Conservation (phyloP, 768 basidiomycete genomes). For the Myochromella boudieri region DNA sequence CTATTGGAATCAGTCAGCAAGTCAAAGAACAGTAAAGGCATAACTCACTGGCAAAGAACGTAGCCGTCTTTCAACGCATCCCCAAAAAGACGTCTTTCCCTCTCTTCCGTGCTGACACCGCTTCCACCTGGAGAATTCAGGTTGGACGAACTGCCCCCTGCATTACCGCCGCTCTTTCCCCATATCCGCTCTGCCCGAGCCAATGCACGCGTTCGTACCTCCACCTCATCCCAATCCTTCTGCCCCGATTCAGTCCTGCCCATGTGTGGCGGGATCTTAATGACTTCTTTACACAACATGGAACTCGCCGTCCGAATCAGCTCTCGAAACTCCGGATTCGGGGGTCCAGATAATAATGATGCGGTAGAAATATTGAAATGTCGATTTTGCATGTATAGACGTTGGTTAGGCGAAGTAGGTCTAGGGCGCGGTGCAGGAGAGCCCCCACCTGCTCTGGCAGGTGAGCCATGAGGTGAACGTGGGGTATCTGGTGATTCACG, state of each 20-base stretch:
- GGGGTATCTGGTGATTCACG: conserved; percentile 38
- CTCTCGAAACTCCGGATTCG: conserved; percentile 63
- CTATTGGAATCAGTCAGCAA: conserved; percentile 35
- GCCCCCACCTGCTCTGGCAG: conserved; percentile 29
- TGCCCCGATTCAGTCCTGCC: conserved; percentile 46
- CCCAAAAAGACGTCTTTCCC: conserved; percentile 69
- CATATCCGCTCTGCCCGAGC: conserved; percentile 74
- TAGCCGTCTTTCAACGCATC: conserved; percentile 83
- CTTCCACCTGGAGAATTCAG: conserved; percentile 33
- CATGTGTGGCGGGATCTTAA: conserved; percentile 58
- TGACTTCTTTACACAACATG: conserved; percentile 64
- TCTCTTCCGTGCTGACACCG: conserved; percentile 64
- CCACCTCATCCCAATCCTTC: conserved; percentile 75
- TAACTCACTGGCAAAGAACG: conserved; percentile 85
- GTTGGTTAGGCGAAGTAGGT: conserved; percentile 46
- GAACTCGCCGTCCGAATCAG: conserved; percentile 65
- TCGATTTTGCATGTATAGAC: conserved; percentile 51
- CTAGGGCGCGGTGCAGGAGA: conserved; percentile 48
- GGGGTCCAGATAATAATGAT: conserved; percentile 47
- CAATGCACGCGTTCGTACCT: conserved; percentile 59
- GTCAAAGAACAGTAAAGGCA: too few species aligned
- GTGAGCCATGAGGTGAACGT: conserved; percentile 23
- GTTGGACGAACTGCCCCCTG: conserved; percentile 41
- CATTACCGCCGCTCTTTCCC: conserved; percentile 56
- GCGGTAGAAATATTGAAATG: conserved; percentile 61